Evolutionary conservation across 2,329 filamentous ascomycete species (phyloP).

Genomic region (Penicillium psychrosexuale): DNA sequence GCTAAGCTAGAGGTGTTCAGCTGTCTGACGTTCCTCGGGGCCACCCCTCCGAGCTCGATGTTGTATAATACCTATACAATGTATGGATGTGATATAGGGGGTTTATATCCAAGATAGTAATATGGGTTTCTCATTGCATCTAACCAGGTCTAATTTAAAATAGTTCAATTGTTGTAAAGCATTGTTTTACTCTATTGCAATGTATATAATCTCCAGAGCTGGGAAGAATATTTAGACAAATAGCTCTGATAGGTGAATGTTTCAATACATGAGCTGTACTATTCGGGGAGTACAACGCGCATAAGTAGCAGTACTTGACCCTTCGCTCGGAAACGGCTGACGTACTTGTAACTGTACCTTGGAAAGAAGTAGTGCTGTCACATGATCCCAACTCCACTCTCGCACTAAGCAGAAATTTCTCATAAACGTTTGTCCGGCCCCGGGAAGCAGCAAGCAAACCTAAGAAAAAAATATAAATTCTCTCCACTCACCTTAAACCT

Average conservation of each 20-base stretch:
- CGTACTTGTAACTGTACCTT: not conserved
- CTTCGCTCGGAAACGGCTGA: no score
- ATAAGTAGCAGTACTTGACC: not conserved
- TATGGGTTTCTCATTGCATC: not conserved
- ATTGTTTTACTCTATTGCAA: not conserved
- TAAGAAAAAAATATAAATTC: conserved; percentile 23
- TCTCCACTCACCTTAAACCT: not conserved
- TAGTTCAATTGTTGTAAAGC: not conserved
- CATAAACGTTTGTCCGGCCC: conserved; percentile 20
- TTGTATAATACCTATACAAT: not conserved
- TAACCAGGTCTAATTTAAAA: not conserved
- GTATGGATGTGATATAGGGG: not conserved
- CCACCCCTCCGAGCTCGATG: conserved; percentile 7
- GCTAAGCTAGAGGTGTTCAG: conserved; percentile 20
- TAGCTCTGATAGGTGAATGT: conserved; percentile 2
- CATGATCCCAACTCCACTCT: not conserved
- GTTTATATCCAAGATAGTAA: not conserved
- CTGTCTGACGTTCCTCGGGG: conserved; percentile 22
- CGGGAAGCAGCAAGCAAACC: conserved; percentile 19
- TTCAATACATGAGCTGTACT: not conserved
- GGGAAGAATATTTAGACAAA: not conserved
- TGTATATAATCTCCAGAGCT: not conserved
- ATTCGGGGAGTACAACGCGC: accelerated
- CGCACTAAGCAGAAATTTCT: conserved; percentile 10
- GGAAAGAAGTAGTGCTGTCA: not conserved